Evolutionary conservation across 371 early-diverging fungal species (phyloP).

Genomic region (Mortierella sp.): DNA sequence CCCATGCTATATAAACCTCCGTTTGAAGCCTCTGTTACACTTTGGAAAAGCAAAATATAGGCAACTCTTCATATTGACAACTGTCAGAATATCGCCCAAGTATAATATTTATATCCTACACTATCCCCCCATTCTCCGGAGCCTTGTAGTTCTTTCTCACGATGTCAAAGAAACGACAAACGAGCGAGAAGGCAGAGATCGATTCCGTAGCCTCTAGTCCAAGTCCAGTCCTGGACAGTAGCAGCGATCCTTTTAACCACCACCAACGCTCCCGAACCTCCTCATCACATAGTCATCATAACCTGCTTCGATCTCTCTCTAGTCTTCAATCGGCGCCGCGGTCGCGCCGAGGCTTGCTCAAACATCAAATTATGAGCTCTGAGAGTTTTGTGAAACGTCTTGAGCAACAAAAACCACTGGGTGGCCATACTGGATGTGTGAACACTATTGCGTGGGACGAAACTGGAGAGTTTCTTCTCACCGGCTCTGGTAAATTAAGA

Average conservation of each 20-base stretch:
- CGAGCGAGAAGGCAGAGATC: not conserved
- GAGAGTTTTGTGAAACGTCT: constrained; percentile 38
- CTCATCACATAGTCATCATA: constrained; percentile 11
- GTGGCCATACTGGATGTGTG: constrained; percentile 83
- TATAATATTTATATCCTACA: too few species aligned
- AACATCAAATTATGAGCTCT: constrained; percentile 21
- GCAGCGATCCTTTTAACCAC: not conserved
- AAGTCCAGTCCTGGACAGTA: not conserved
- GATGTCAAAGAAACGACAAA: not conserved
- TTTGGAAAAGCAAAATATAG: not conserved
- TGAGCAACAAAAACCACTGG: constrained; percentile 52
- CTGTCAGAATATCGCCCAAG: not conserved
- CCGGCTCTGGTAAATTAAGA: constrained; percentile 60
- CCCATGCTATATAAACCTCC: not conserved
- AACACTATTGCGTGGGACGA: constrained; percentile 67
- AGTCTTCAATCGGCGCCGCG: constrained; percentile 20
- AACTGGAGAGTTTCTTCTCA: constrained; percentile 49
- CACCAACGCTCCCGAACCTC: not conserved
- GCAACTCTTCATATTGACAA: not conserved
- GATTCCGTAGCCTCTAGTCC: not conserved
- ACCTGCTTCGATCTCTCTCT: constrained; percentile 12
- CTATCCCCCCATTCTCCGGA: not conserved
- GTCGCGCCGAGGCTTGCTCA: constrained; percentile 23
- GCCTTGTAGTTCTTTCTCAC: not conserved
- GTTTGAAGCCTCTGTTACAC: not conserved